phyloP scores from a whole-genome alignment of 257 asterid genomes.

The Penstemon barbatus region DNA sequence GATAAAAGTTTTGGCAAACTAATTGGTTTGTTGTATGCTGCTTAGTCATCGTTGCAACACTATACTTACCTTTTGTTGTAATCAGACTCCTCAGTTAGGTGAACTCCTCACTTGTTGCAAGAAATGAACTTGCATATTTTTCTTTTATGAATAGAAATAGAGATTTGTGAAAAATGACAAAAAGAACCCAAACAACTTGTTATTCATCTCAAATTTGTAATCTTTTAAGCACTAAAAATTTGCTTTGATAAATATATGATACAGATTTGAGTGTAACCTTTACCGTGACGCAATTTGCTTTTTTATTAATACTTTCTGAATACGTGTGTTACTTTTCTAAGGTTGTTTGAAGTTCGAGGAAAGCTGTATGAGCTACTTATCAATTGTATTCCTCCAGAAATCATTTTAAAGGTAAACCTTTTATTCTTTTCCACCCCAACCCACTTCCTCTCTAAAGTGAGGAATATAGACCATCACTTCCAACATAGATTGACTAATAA shows the following conservation, averaged over 20 bases:
- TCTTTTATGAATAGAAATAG: constrained; percentile 10
- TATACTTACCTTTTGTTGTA: not conserved
- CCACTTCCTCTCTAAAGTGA: constrained; percentile 5
- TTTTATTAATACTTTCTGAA: constrained; percentile 2
- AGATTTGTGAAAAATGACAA: not conserved
- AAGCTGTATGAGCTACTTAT: constrained; percentile 86
- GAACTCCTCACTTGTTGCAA: not conserved
- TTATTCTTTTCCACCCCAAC: constrained; percentile 20
- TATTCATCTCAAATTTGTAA: not conserved
- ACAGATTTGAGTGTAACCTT: constrained; percentile 1
- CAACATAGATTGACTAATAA: constrained; percentile 15
- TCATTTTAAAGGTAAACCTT: constrained; percentile 66
- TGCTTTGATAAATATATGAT: constrained; percentile 10
- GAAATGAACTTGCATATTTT: constrained; percentile 1
- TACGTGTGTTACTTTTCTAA: constrained; percentile 30
- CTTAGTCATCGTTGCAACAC: not conserved
- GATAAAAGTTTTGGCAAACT: not conserved
- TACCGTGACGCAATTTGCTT: constrained; percentile 9
- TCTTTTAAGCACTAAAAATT: not conserved
- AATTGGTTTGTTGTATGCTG: not conserved
- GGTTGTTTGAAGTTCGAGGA: constrained; percentile 95
- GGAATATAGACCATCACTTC: not conserved
- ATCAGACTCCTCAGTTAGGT: not conserved
- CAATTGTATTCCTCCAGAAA: constrained; percentile 94
- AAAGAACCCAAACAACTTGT: constrained; percentile 10